These are phyloP conservation scores for Ramularia endophylla DNA, from an alignment of 2,329 filamentous ascomycete genomes.

Conservation along the genomic window DNA sequence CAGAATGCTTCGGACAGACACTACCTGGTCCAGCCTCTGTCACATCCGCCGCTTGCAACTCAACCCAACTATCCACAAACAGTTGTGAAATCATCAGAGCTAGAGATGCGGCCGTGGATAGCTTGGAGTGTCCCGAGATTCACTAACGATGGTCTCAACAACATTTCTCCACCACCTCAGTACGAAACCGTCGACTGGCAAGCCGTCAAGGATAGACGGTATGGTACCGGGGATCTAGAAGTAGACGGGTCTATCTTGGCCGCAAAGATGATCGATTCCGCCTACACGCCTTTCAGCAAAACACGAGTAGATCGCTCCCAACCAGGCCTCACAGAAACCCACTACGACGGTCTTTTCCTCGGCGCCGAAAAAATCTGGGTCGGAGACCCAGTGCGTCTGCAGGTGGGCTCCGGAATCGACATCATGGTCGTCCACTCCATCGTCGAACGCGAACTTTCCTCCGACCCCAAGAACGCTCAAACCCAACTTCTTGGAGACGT, in stretches of 20 bases:
- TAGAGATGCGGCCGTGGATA: slow-evolving; percentile 50
- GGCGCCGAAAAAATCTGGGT: slow-evolving; percentile 56
- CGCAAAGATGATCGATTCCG: slow-evolving; percentile 50
- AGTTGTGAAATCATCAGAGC: slow-evolving; percentile 40
- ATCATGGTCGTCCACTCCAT: slow-evolving; percentile 45
- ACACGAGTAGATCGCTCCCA: slow-evolving; percentile 35
- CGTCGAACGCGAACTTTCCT: slow-evolving; percentile 32
- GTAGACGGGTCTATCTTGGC: slow-evolving; percentile 55
- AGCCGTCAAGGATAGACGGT: slow-evolving; percentile 34
- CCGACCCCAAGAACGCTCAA: slow-evolving; percentile 24
- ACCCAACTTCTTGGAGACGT: slow-evolving; percentile 44
- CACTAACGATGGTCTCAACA: slow-evolving; percentile 41
- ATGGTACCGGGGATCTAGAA: slow-evolving; percentile 44
- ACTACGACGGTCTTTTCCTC: slow-evolving; percentile 51
- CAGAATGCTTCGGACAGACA: slow-evolving; percentile 17
- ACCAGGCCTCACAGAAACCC: slow-evolving; percentile 35
- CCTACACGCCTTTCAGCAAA: slow-evolving; percentile 50
- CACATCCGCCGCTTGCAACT: slow-evolving; percentile 27
- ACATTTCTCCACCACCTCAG: slow-evolving; percentile 31
- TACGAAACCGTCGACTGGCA: slow-evolving; percentile 51
- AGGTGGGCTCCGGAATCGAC: slow-evolving; percentile 40
- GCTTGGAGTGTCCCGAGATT: slow-evolving; percentile 53
- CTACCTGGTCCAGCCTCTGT: slow-evolving; percentile 36
- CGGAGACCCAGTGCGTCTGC: slow-evolving; percentile 53
- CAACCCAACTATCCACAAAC: slow-evolving; percentile 17